Evolutionary conservation across 257 asterid genomes (phyloP).

Genomic region (Solanum arcanum): DNA sequence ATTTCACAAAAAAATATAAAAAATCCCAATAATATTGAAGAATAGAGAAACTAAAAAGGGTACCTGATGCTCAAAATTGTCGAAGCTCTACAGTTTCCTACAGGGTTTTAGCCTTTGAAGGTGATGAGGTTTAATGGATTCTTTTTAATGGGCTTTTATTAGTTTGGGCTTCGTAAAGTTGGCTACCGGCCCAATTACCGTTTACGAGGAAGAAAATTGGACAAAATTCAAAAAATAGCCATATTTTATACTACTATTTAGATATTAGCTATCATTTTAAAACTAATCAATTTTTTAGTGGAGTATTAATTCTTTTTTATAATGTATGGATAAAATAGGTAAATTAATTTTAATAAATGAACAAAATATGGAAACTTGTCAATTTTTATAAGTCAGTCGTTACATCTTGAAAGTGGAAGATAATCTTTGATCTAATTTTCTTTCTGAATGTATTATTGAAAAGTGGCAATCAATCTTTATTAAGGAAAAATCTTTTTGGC

Average conservation of each 20-base stretch:
- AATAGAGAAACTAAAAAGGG: background rate
- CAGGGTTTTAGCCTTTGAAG: background rate
- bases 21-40: background rate
- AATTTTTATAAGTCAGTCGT: too few species aligned
- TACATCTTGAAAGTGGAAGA: too few species aligned
- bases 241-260: background rate
- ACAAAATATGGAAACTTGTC: background rate
- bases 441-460: background rate
- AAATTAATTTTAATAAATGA: background rate
- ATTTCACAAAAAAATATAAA: background rate
- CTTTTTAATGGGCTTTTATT: background rate
- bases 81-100: background rate
- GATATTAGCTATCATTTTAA: background rate
- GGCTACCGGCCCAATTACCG: background rate
- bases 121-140: background rate
- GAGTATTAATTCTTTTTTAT: background rate
- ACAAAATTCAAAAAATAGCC: background rate
- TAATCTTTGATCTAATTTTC: background rate
- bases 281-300: background rate
- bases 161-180: background rate
- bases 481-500: accelerated
- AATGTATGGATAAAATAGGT: background rate
- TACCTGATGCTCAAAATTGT: background rate
- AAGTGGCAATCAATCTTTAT: background rate
- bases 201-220: background rate